phyloP scores from a whole-genome alignment of 148 eudicot genomes.

The Nyssa sinensis region DNA sequence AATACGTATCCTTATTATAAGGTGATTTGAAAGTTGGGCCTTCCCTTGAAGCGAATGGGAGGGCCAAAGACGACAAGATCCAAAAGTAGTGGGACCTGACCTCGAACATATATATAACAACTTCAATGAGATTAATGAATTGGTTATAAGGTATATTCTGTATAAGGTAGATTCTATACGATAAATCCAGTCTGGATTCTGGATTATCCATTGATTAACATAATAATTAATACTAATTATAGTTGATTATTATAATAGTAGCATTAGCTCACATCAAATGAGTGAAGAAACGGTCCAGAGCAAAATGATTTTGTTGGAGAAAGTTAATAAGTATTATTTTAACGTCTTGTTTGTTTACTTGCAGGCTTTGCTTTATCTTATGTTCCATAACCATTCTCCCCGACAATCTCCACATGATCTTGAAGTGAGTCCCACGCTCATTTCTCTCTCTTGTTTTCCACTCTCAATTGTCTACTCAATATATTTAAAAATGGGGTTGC shows the following conservation, averaged over 20 bases:
- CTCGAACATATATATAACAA: not conserved
- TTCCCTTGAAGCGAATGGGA: not conserved
- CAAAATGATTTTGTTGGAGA: not conserved
- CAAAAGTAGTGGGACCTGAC: not conserved
- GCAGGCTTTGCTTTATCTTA: not conserved
- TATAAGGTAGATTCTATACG: not conserved
- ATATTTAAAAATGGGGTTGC: not conserved
- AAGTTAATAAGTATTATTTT: not conserved
- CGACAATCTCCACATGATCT: not conserved
- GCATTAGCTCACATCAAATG: not conserved
- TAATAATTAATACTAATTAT: too few relatives aligned
- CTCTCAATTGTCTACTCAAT: not conserved
- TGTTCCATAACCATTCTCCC: not conserved
- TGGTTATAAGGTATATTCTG: not conserved
- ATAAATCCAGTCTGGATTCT: not conserved
- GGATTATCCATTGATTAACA: too few relatives aligned
- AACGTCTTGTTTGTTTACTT: not conserved
- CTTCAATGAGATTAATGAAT: too few relatives aligned
- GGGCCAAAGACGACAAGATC: not conserved
- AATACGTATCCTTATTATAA: not conserved
- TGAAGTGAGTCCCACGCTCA: not conserved
- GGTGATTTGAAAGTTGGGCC: not conserved
- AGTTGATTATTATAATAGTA: not conserved
- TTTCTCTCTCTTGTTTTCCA: not conserved
- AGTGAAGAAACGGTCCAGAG: not conserved